Evolutionary conservation across 257 asterid species (phyloP).

Genomic region (Ilex asprella): DNA sequence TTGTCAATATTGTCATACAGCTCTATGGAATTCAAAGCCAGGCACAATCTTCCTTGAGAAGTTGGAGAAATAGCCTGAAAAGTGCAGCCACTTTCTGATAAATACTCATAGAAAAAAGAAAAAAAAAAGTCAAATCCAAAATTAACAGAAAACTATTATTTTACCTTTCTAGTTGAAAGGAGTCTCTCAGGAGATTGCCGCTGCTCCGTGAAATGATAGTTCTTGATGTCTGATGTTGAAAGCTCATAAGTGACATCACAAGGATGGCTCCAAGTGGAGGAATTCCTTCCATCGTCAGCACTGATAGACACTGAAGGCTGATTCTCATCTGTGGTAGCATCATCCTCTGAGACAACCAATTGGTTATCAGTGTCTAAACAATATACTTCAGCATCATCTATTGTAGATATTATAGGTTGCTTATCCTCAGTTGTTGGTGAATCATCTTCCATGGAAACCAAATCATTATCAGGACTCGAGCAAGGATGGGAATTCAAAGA

Average conservation of each 20-base stretch:
- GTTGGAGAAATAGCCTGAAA: constrained; percentile 74
- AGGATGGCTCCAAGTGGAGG: constrained; percentile 22
- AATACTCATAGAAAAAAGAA: constrained; percentile 7
- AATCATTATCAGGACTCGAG: constrained; percentile 23
- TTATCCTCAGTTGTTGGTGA: constrained; percentile 19
- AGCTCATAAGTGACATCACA: constrained; percentile 21
- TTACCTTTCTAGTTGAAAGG: constrained; percentile 66
- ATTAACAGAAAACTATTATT: constrained; percentile 15
- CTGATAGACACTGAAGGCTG: constrained; percentile 22
- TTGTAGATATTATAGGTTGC: constrained; percentile 20
- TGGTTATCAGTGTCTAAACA: constrained; percentile 21
- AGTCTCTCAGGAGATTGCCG: constrained; percentile 62
- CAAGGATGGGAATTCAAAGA: constrained; percentile 10
- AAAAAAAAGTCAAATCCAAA: constrained; percentile 7
- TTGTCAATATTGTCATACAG: constrained; percentile 21
- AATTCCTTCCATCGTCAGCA: constrained; percentile 24
- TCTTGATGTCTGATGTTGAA: constrained; percentile 18
- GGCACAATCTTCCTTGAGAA: constrained; percentile 51
- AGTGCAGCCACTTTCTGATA: constrained; percentile 10
- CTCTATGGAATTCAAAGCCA: constrained; percentile 47
- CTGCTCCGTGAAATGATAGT: not conserved
- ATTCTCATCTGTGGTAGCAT: constrained; percentile 21
- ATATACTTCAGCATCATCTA: constrained; percentile 15
- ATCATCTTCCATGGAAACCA: constrained; percentile 14
- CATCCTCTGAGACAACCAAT: constrained; percentile 19